Evolutionary conservation across 305 asterid genomes (phyloP), one percentile per base, ranked within the genome.

Genomic region (Fraxinus xanthoxyloides): DNA sequence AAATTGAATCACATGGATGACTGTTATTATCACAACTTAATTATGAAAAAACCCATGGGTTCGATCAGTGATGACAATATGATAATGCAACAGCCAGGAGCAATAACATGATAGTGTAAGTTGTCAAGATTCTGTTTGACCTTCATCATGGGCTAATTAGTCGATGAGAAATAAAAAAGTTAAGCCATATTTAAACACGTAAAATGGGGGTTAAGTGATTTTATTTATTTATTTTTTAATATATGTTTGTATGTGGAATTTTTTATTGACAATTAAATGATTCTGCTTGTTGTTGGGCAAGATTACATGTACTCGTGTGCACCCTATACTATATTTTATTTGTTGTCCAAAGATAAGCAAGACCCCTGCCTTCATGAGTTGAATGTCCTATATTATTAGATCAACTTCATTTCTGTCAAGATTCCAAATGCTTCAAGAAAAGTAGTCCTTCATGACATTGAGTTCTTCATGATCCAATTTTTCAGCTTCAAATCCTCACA

Each of bases 381-480:
- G 76, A 65, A 81, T 81, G 48, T 30, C 26, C 5, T 9, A 26
- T 3, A 10, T 63, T 23, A 24, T 24, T 63, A 63, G 12, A 59
- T 19, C 12, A 51, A 35, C 21, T 78, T 63, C 32, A 4, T 17
- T 9, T 40, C 32, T 77, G 17, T 26, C 32, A 48, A 51, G 72
- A 24, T 73, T 73, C 56, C 77, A 0, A 2, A 7, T 73, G 56
- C 77, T 73, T 32, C 77, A 73, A 31, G 77, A 73, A 17, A 5
- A n/a, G 15, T n/a, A 61, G 5, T 35, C 1, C 7, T 5, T 51
- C 21, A 51, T 23, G 23, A 36, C 35, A 31, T 15, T 59, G 40
- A 70, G 75, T 74, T 84, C 69, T 83, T 17, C 46, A 82, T 24
- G 82, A 78, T 77, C 78, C 72, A 21, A 30, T n/a, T 65, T 77